Conservation (phyloP, 2,329 filamentous ascomycete genomes). For the Endothia cerciana region DNA sequence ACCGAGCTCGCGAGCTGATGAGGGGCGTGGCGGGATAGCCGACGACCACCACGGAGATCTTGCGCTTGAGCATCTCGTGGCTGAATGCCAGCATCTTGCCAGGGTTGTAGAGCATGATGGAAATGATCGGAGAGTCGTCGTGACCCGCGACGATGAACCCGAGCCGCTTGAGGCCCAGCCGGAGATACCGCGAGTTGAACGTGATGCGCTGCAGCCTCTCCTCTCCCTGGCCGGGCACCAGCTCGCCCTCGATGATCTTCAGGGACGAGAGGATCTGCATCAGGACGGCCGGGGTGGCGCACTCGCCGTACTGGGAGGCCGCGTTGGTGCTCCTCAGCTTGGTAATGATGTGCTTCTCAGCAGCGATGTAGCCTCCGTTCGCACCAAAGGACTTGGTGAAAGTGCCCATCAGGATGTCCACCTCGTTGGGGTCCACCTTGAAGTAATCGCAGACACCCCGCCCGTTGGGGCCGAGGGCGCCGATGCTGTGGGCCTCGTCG, state of each 20-base stretch:
- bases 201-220: constrained; percentile 94
- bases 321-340: constrained; percentile 87
- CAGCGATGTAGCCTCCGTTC: constrained; percentile 94
- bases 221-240: constrained; percentile 88
- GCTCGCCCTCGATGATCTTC: constrained; percentile 84
- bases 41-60: constrained; percentile 96
- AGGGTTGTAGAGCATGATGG: constrained; percentile 93
- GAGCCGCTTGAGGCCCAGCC: constrained; percentile 92
- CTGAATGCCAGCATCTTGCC: constrained; percentile 98
- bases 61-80: constrained; percentile 96
- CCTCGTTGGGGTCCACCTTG: constrained; percentile 80
- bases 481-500: constrained; percentile 95
- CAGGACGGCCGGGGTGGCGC: constrained; percentile 83
- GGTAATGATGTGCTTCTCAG: constrained; percentile 87
- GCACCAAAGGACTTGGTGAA: constrained; percentile 98
- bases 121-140: constrained; percentile 97
- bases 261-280: constrained; percentile 89
- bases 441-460: constrained; percentile 98
- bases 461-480: constrained; percentile 84
- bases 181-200: constrained; percentile 98
- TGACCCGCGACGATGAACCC: constrained; percentile 97
- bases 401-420: constrained; percentile 98
- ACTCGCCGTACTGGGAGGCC: constrained; percentile 84
- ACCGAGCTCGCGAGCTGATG: constrained; percentile 90
- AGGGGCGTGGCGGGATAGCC: constrained; percentile 96